Percentiles rank a stretch among this genome's conserved stretches.
phyloP scores from a whole-genome alignment of 257 asterid genomes.

The Scutellaria galericulata region DNA sequence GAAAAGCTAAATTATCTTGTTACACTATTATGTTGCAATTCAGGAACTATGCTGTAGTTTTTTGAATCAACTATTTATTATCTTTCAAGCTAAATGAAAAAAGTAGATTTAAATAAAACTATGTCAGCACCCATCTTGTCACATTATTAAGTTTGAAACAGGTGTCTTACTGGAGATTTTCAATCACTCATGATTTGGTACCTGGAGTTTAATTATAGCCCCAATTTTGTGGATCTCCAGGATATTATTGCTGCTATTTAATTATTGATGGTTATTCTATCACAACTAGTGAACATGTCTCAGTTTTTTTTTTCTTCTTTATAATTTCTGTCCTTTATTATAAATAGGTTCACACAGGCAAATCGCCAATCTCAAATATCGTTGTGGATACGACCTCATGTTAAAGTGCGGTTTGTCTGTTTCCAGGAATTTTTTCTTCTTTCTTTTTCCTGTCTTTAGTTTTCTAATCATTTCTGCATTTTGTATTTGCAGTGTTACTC shows the following conservation, averaged over 20 bases:
- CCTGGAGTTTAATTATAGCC: slow-evolving; percentile 27
- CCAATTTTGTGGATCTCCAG: slow-evolving; percentile 24
- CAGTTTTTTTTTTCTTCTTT: neutral
- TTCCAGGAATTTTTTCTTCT: slow-evolving; percentile 23
- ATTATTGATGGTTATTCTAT: slow-evolving; percentile 19
- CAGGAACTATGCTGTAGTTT: neutral
- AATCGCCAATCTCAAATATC: slow-evolving; percentile 87
- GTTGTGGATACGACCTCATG: slow-evolving; percentile 88
- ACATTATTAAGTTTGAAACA: slow-evolving; percentile 19
- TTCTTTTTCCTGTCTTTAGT: neutral
- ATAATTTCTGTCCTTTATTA: slow-evolving; percentile 27
- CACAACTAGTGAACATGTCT: slow-evolving; percentile 10
- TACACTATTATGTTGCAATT: slow-evolving; percentile 8
- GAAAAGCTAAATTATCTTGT: neutral
- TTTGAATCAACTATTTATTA: too few species aligned
- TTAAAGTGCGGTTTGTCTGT: slow-evolving; percentile 67
- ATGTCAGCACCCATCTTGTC: neutral
- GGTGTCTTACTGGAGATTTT: slow-evolving; percentile 11
- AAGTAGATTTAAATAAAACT: too few species aligned
- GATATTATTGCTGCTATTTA: neutral
- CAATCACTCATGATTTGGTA: slow-evolving; percentile 16
- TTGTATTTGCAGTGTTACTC: slow-evolving; percentile 74
- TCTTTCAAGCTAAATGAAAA: too few species aligned
- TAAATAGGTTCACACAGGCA: slow-evolving; percentile 66
- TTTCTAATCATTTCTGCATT: slow-evolving; percentile 25